Base-by-base conservation (phyloP, 169 alveolate genomes). In the Plasmodium coatneyi region DNA sequence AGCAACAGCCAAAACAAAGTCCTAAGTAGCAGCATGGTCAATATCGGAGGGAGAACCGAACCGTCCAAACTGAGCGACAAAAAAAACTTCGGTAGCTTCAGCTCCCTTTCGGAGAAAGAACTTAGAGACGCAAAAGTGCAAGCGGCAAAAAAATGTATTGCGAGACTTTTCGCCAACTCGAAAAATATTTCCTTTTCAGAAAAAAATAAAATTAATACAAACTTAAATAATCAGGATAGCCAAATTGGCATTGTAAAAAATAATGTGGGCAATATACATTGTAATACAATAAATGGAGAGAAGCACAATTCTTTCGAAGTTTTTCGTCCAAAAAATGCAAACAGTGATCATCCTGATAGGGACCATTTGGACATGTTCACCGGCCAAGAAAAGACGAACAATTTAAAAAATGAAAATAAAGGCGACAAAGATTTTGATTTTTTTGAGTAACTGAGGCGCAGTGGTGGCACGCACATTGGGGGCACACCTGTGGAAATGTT, bases 131-230 rank as follows among this genome's bases (percentile, higher is more conserved):
- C 97, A 49, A 93, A 95, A 81, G 95, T 96, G 10, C 96, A 96
- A 56, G 97, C 97, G 3, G 97, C 97, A 32, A 96, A 96, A 71
- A 92, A 95, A 80, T 93, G 95, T 16, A 96, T 96, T 30, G 96
- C 97, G 16, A 82, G 92, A 86, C 94, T 96, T 39, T 96, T 95
- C 92, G 94, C 96, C 6, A 96, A 92, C 83, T 95, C 97, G 16
- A 72, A 91, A 52, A 96, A 96, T 87, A 87, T 78, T 60, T 79
- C 93, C 5, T 66, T 78, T n/a, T 34, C 80, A 5, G 82, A 87
- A 78, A 79, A 87, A 49, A 60, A 78, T 19, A 60, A 34, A 78
- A 14, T 52, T 54, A 87, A 87, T 19, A 14, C 41, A 79, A 79
- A 71, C 80, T 0, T 41, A 66, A 87, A 79, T 78, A 78, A 10